A percentile compares a stretch with the other conserved stretches of the same genome.
Conservation (phyloP, 83 land plant species). For the Isoetes engelmannii region DNA sequence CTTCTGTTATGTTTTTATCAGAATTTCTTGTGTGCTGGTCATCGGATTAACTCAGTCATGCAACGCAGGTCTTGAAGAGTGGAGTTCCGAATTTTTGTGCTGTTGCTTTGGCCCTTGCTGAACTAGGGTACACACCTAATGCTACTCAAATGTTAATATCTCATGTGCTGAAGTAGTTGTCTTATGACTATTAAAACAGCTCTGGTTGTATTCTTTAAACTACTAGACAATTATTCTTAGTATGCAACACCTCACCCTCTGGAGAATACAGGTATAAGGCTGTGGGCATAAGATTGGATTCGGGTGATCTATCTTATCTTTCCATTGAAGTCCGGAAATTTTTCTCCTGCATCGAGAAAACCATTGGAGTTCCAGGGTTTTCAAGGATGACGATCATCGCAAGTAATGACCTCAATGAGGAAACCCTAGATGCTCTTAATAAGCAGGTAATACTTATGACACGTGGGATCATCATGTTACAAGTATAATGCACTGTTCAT, state of each 20-base stretch:
- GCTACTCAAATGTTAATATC: neutral
- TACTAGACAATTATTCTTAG: neutral
- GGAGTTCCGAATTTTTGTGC: constrained; percentile 18
- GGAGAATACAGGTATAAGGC: neutral
- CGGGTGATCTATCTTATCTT: constrained; percentile 3
- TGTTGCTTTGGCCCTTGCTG: constrained; percentile 7
- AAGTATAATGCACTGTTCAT: too few species aligned
- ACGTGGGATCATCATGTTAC: too few species aligned
- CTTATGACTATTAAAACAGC: neutral
- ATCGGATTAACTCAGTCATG: too few species aligned
- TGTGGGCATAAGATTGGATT: neutral
- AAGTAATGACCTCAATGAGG: constrained; percentile 6
- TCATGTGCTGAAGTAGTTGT: neutral
- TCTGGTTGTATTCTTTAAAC: neutral
- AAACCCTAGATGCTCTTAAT: constrained; percentile 6
- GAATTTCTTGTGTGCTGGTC: too few species aligned
- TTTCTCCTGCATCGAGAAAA: neutral
- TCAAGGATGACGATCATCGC: neutral
- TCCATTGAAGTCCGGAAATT: constrained; percentile 4
- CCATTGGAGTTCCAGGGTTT: neutral
- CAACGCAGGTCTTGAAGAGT: constrained; percentile 7
- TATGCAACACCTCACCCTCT: too few species aligned
- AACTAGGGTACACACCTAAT: constrained; percentile 6
- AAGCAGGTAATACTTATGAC: neutral
- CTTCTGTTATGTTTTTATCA: neutral